Percentiles rank a stretch among this genome's conserved stretches.
Evolutionary conservation across 1,139 yeast species (phyloP).

Genomic region (Saccharomyces hybrid): DNA sequence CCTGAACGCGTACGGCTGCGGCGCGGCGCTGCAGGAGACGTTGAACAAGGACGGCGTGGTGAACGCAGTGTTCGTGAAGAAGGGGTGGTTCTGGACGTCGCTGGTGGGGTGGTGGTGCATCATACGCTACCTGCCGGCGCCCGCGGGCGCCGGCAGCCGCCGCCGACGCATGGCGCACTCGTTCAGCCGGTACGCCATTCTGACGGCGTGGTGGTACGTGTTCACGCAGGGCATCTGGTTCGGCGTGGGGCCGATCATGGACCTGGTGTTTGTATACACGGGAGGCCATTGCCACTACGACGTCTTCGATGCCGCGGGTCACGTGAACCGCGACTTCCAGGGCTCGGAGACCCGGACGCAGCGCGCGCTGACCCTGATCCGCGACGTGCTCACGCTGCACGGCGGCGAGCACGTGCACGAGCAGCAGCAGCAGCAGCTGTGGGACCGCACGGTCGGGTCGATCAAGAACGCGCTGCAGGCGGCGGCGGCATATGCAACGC

Average conservation of each 20-base stretch:
- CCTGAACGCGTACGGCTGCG: conserved; percentile 7
- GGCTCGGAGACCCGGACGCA: conserved; percentile 11
- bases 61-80: conserved; percentile 69
- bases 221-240: conserved; percentile 26
- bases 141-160: not conserved
- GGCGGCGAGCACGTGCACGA: not conserved
- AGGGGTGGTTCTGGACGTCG: conserved; percentile 93
- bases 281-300: conserved; percentile 64
- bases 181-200: not conserved
- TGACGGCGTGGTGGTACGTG: conserved; percentile 12
- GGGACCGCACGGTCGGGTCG: not conserved
- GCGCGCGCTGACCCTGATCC: conserved; percentile 10
- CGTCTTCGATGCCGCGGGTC: conserved; percentile 18
- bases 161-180: not conserved
- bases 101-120: conserved; percentile 32
- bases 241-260: conserved; percentile 63
- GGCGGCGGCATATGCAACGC: not conserved
- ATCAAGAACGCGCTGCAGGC: not conserved
- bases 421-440: not conserved
- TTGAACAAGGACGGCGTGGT: conserved; percentile 36
- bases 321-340: conserved; percentile 19
- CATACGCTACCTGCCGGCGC: conserved; percentile 7
- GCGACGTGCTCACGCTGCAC: conserved; percentile 10
- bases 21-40: conserved; percentile 6
- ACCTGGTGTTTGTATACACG: conserved; percentile 62